Base-by-base conservation (phyloP, 176 grass and related monocot genomes). In the Stipa capillata region DNA sequence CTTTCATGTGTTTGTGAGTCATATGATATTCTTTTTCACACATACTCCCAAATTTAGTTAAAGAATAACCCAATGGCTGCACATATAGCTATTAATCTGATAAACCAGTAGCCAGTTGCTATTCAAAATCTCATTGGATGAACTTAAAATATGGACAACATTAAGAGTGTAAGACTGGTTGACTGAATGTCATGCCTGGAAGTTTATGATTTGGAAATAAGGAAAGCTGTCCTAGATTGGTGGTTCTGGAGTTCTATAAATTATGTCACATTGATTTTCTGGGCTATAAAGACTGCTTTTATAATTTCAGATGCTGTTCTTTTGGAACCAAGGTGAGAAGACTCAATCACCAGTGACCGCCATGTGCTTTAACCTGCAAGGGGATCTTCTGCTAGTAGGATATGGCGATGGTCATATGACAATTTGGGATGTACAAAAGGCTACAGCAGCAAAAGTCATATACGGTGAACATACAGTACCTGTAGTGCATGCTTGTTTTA, bases 361-460 rank as follows among this genome's bases (percentile, higher is more conserved):
- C 36, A 94, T 98, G 89, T 98, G 95, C 89, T 98, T 98, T 73
- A 98, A 94, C 44, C 95, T 86, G 63, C 95, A 94, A 89, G 95
- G 92, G 32, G 92, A 94, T 78, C 88, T 94, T 63, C 85, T 98
- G 43, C 83, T 98, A 73, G 95, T 90, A 70, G 95, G 95, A 88
- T 93, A 94, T 39, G 83, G 85, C 74, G 92, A 98, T 88, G 95
- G 95, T 51, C 95, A 98, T 85, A 77, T 94, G 80, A 90, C 85
- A 84, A 80, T 98, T 77, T 98, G 95, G 95, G 95, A 98, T 85
- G 89, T 94, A 40, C 92, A 91, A 48, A 98, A 90, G 77, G 82
- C 79, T 65, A 60, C 74, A 81, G 85, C 90, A 83, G 87, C 95
- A 77, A 98, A 94, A 85, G 83, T 92, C 37, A 89, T 98, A 73